Percentiles rank a stretch among this genome's conserved stretches.
phyloP scores from a whole-genome alignment of 345 rosid genomes.

The Heritiera littoralis region DNA sequence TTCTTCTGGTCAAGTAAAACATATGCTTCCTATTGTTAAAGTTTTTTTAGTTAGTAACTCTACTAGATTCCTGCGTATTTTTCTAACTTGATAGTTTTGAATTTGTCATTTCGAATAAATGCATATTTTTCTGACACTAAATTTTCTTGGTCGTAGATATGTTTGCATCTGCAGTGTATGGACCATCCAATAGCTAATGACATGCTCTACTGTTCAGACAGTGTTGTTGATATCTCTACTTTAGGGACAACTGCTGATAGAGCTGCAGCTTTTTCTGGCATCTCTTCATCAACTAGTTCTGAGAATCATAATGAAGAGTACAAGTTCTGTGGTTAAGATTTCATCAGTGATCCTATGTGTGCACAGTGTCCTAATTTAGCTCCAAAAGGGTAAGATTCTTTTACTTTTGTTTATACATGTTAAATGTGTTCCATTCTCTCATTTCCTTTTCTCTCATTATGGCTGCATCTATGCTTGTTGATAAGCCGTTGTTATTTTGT shows the following conservation, averaged over 20 bases:
- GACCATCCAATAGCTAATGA: constrained; percentile 96
- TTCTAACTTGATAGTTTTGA: neutral
- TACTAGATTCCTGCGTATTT: neutral
- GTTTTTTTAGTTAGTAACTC: neutral
- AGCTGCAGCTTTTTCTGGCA: constrained; percentile 42
- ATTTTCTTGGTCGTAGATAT: constrained; percentile 52
- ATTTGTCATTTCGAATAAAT: neutral
- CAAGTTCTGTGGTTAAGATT: constrained; percentile 32
- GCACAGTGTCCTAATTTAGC: constrained; percentile 15
- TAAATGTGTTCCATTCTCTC: neutral
- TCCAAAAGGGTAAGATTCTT: constrained; percentile 7
- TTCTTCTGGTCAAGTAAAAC: neutral
- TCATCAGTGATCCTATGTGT: constrained; percentile 58
- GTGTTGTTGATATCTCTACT: constrained; percentile 36
- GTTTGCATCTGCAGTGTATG: constrained; percentile 73
- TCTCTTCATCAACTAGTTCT: constrained; percentile 25
- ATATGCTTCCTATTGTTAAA: neutral
- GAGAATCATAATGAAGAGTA: constrained; percentile 24
- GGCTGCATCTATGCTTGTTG: neutral
- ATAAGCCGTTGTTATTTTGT: neutral
- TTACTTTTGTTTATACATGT: neutral
- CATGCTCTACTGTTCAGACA: constrained; percentile 60
- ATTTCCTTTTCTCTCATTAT: neutral
- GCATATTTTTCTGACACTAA: constrained; percentile 6
- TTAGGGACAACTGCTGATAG: constrained; percentile 53